A percentile compares a stretch with the other conserved stretches of the same genome.
Conservation (phyloP, 176 grass and related monocot genomes). For the Ensete ventricosum region DNA sequence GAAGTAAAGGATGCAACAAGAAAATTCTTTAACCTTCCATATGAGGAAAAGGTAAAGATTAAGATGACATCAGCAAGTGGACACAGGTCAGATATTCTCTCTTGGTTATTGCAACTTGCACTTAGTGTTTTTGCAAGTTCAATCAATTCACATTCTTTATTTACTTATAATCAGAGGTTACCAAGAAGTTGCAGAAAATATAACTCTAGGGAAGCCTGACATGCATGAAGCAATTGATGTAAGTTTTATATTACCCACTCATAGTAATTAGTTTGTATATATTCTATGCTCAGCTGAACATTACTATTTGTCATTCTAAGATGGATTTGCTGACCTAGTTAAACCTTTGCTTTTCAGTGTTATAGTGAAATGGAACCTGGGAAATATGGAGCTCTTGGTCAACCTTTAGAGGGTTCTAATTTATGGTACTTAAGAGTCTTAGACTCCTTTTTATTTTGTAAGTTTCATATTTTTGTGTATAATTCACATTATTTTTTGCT, state of each 20-base stretch:
- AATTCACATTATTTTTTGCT: too few species aligned
- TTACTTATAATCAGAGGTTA: constrained; percentile 52
- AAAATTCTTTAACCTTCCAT: constrained; percentile 66
- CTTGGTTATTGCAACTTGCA: neutral
- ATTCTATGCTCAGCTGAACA: neutral
- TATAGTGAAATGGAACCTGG: constrained; percentile 58
- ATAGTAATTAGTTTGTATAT: neutral
- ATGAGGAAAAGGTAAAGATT: constrained; percentile 79
- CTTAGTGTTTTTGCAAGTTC: neutral
- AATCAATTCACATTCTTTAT: neutral
- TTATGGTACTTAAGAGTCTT: constrained; percentile 45
- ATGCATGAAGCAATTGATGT: constrained; percentile 99
- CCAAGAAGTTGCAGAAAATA: constrained; percentile 65
- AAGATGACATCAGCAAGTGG: constrained; percentile 72
- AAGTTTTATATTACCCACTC: constrained; percentile 28
- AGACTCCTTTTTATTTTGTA: constrained; percentile 2
- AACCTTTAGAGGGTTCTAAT: constrained; percentile 79
- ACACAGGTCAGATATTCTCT: constrained; percentile 48
- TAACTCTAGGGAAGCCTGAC: constrained; percentile 86
- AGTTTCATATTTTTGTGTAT: neutral
- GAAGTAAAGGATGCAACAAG: constrained; percentile 58
- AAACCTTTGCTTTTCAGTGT: constrained; percentile 31
- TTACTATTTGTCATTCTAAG: neutral
- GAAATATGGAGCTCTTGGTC: constrained; percentile 54
- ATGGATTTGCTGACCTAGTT: neutral